These are phyloP conservation scores for Zygotorulaspora florentina DNA, from an alignment of 805 yeast genomes.

Conservation along the genomic window DNA sequence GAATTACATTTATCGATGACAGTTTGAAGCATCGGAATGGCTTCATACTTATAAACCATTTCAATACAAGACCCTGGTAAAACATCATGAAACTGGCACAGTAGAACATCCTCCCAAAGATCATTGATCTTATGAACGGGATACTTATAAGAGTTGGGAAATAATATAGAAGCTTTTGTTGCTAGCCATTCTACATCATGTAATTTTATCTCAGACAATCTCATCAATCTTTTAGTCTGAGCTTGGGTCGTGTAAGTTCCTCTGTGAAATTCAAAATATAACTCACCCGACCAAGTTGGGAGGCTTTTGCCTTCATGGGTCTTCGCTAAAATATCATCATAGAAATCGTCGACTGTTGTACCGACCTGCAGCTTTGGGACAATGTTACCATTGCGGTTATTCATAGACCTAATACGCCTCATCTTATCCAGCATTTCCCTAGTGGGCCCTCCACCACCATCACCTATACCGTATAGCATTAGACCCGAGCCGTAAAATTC, in stretches of 20 bases:
- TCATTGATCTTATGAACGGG: slow-evolving; percentile 64
- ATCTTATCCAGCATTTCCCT: slow-evolving; percentile 90
- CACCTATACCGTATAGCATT: slow-evolving; percentile 87
- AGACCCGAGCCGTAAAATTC: slow-evolving; percentile 77
- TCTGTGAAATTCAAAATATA: slow-evolving; percentile 91
- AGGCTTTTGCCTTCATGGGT: slow-evolving; percentile 63
- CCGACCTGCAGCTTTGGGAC: slow-evolving; percentile 83
- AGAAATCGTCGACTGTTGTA: slow-evolving; percentile 68
- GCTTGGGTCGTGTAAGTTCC: slow-evolving; percentile 98
- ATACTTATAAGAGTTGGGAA: slow-evolving; percentile 53
- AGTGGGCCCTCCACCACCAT: slow-evolving; percentile 98
- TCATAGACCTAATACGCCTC: slow-evolving; percentile 84
- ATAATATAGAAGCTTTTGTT: slow-evolving; percentile 57
- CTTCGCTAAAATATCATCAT: slow-evolving; percentile 54
- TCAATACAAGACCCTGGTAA: slow-evolving; percentile 95
- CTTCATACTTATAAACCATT: slow-evolving; percentile 85
- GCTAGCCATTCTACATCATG: slow-evolving; percentile 86
- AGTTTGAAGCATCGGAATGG: slow-evolving; percentile 65
- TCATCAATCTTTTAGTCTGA: slow-evolving; percentile 72
- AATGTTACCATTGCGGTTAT: slow-evolving; percentile 66
- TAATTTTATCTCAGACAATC: slow-evolving; percentile 67
- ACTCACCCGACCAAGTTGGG: slow-evolving; percentile 90
- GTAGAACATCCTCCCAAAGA: slow-evolving; percentile 82
- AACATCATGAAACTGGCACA: slow-evolving; percentile 97
- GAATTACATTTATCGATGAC: slow-evolving; percentile 51